Conservation (phyloP, 2,329 filamentous ascomycete species). For the Botrytis medusae region DNA sequence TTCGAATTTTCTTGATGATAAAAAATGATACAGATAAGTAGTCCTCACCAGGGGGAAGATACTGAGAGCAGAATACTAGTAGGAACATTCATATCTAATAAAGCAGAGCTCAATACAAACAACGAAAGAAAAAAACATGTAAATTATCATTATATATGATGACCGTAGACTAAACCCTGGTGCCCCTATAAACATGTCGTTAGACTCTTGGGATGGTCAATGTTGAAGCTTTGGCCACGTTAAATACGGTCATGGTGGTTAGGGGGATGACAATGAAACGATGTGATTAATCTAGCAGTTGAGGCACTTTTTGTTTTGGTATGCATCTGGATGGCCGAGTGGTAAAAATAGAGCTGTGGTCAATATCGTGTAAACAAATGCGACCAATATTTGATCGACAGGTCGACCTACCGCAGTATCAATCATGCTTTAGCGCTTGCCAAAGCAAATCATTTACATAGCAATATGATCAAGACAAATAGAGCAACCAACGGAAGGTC, state of each 20-base stretch:
- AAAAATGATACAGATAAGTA: neutral
- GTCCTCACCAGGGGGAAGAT: neutral
- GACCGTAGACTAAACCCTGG: neutral
- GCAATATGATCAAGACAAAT: neutral
- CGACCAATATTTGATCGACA: neutral
- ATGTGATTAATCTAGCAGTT: neutral
- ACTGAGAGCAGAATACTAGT: too few relatives aligned
- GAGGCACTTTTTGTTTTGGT: neutral
- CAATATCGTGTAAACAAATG: neutral
- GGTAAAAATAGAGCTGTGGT: neutral
- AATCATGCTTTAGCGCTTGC: neutral
- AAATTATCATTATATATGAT: neutral
- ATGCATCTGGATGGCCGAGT: neutral
- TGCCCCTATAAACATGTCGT: neutral
- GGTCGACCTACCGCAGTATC: neutral
- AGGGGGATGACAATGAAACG: neutral
- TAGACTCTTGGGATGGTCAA: neutral
- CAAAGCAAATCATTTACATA: neutral
- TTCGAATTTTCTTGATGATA: too few relatives aligned
- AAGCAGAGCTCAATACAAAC: neutral
- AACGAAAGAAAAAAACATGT: neutral
- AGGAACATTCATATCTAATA: neutral
- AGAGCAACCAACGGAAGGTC: neutral
- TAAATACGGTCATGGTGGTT: neutral
- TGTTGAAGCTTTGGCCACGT: neutral